Percentiles rank a stretch among this genome's conserved stretches.
Conservation (phyloP, 768 basidiomycete species). For the Lyophyllum atratum region DNA sequence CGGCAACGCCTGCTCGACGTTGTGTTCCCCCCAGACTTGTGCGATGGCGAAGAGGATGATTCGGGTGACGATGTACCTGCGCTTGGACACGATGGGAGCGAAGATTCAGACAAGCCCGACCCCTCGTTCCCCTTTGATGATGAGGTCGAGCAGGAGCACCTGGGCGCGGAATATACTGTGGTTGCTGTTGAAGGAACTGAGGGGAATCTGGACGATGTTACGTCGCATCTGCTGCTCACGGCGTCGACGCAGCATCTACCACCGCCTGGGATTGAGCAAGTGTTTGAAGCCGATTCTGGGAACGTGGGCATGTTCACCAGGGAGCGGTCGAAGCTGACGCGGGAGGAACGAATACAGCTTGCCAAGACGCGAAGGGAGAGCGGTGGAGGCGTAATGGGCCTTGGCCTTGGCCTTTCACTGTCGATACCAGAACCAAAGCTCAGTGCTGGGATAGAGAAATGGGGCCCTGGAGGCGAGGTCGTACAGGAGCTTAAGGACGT, state of each 20-base stretch:
- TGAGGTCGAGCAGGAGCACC: conserved; percentile 17
- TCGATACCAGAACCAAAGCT: conserved; percentile 15
- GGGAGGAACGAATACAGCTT: conserved; percentile 74
- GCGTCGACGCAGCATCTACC: conserved; percentile 58
- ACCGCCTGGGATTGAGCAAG: conserved; percentile 73
- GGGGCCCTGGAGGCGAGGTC: conserved; percentile 79
- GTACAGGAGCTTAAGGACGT: conserved; percentile 86
- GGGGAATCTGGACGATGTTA: conserved; percentile 51
- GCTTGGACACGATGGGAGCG: conserved; percentile 54
- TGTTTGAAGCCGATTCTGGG: conserved; percentile 73
- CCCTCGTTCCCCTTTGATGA: conserved; percentile 38
- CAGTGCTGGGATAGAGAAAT: conserved; percentile 40
- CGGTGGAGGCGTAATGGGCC: conserved; percentile 28
- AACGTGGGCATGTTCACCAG: conserved; percentile 43
- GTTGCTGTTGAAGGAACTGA: conserved; percentile 29
- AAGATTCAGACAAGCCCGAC: conserved; percentile 55
- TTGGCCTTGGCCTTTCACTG: conserved; percentile 15
- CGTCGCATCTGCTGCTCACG: conserved; percentile 52
- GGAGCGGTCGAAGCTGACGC: conserved; percentile 64
- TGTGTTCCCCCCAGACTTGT: conserved; percentile 45
- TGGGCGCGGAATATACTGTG: conserved; percentile 18
- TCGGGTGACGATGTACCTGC: conserved; percentile 52
- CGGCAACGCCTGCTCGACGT: conserved; percentile 62
- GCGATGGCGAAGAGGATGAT: conserved; percentile 40
- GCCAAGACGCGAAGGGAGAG: conserved; percentile 57